These are phyloP conservation scores for Mycena albidolilacea DNA, from an alignment of 768 basidiomycete genomes.

Conservation along the genomic window DNA sequence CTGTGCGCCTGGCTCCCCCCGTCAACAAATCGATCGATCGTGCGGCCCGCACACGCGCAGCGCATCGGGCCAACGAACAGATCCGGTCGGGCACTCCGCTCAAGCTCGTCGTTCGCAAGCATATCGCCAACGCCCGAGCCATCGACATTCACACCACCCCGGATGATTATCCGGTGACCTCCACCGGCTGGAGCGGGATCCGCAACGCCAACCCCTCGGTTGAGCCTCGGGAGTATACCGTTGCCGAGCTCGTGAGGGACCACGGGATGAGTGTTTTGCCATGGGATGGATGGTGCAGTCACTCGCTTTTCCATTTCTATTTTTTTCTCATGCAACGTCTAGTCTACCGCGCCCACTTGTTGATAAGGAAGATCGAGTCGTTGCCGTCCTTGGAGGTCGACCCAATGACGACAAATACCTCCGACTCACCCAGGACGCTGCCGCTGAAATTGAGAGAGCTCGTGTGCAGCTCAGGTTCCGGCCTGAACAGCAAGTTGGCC, in stretches of 20 bases:
- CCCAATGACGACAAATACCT: neutral
- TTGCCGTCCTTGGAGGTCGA: conserved; percentile 3
- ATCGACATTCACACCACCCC: neutral
- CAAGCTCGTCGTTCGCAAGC: conserved; percentile 7
- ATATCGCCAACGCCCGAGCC: neutral
- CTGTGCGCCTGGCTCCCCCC: too few relatives aligned
- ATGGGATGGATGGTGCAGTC: neutral
- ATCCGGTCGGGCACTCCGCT: neutral
- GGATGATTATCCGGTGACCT: neutral
- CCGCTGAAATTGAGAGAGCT: neutral
- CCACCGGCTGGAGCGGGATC: neutral
- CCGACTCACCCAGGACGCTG: neutral
- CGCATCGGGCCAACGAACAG: too few relatives aligned
- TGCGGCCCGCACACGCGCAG: too few relatives aligned
- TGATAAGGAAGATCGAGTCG: neutral
- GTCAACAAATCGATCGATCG: too few relatives aligned
- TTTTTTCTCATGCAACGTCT: neutral
- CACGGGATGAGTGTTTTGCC: neutral
- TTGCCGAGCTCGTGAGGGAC: neutral
- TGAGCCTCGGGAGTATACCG: neutral
- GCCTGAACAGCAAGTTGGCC: neutral
- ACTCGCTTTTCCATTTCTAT: too few relatives aligned
- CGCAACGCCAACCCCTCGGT: neutral
- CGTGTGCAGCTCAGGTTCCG: neutral
- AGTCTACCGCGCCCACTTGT: neutral